These are phyloP conservation scores for Aspergillus ibericus DNA, from an alignment of 2,329 filamentous ascomycete genomes.

Conservation along the genomic window DNA sequence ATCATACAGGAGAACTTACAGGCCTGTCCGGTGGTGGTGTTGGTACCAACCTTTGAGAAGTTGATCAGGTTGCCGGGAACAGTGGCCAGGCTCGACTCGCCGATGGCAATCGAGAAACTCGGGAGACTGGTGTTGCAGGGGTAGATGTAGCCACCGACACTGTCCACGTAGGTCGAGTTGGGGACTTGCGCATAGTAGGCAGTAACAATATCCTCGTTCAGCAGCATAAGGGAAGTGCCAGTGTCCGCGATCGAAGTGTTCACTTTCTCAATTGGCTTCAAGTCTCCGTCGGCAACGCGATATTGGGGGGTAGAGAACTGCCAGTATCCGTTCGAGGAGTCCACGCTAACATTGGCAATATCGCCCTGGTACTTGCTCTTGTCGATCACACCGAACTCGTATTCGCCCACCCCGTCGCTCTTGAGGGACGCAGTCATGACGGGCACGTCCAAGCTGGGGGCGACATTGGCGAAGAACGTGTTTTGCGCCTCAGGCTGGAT, in stretches of 20 bases:
- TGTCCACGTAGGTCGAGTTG: conserved; percentile 48
- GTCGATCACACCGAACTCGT: conserved; percentile 74
- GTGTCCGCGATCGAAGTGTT: conserved; percentile 64
- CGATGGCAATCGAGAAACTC: conserved; percentile 57
- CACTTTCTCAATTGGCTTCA: conserved; percentile 34
- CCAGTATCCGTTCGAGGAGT: conserved; percentile 68
- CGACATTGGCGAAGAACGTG: conserved; percentile 74
- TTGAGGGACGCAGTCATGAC: conserved; percentile 71
- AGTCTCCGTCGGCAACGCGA: conserved; percentile 49
- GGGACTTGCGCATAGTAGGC: conserved; percentile 61
- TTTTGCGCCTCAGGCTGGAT: conserved; percentile 63
- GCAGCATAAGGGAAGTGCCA: conserved; percentile 66
- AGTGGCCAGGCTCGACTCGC: conserved; percentile 50
- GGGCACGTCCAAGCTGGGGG: conserved; percentile 60
- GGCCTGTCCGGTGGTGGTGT: conserved; percentile 39
- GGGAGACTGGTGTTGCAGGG: conserved; percentile 58
- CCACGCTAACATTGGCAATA: conserved; percentile 63
- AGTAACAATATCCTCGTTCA: conserved; percentile 56
- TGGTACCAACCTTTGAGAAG: conserved; percentile 54
- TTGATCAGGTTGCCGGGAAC: conserved; percentile 59
- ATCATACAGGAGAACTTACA: conserved; percentile 31
- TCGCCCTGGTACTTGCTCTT: conserved; percentile 60
- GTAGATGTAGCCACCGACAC: conserved; percentile 55
- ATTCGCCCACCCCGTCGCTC: conserved; percentile 60
- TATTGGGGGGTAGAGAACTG: conserved; percentile 61